Conservation (phyloP, 2,329 filamentous ascomycete genomes). For the Zymoseptoria passerinii region DNA sequence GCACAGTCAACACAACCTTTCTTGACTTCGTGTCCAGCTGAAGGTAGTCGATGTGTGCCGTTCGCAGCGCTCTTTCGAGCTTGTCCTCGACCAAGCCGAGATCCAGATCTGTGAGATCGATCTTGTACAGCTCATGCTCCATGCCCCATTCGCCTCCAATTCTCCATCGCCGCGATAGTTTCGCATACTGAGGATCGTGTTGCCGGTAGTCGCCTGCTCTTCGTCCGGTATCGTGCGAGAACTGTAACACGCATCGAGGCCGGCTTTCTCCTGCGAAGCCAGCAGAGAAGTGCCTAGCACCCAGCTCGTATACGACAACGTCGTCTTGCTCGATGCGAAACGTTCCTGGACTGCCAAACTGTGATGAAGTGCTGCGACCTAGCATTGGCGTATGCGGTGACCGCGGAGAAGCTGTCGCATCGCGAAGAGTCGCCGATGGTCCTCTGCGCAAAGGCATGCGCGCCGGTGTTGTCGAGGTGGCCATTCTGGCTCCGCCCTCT, state of each 20-base stretch:
- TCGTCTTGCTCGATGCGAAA: conserved; percentile 69
- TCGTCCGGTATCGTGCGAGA: conserved; percentile 66
- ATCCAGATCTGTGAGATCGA: conserved; percentile 65
- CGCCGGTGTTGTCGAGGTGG: conserved; percentile 7
- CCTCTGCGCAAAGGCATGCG: conserved; percentile 6
- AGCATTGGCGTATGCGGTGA: conserved; percentile 49
- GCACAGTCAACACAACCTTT: conserved; percentile 65
- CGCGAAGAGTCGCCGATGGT: conserved; percentile 6
- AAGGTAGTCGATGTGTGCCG: conserved; percentile 71
- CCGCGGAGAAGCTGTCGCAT: conserved; percentile 5
- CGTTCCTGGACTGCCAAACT: conserved; percentile 50
- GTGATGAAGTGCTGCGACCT: conserved; percentile 52
- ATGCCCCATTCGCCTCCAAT: conserved; percentile 53
- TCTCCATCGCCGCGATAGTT: conserved; percentile 28
- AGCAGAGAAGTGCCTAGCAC: conserved; percentile 66
- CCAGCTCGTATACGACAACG: conserved; percentile 71
- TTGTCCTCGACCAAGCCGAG: conserved; percentile 76
- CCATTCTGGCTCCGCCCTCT: conserved; percentile 8
- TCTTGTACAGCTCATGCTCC: conserved; percentile 67
- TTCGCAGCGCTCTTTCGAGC: conserved; percentile 71
- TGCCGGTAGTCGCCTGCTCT: conserved; percentile 73
- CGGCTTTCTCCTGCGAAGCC: conserved; percentile 79
- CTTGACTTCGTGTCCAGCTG: conserved; percentile 61
- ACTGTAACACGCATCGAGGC: conserved; percentile 63
- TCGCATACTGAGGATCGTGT: conserved; percentile 13